These are phyloP conservation scores for Saccharomycopsis malanga DNA, from an alignment of 805 yeast species.

Conservation along the genomic window DNA sequence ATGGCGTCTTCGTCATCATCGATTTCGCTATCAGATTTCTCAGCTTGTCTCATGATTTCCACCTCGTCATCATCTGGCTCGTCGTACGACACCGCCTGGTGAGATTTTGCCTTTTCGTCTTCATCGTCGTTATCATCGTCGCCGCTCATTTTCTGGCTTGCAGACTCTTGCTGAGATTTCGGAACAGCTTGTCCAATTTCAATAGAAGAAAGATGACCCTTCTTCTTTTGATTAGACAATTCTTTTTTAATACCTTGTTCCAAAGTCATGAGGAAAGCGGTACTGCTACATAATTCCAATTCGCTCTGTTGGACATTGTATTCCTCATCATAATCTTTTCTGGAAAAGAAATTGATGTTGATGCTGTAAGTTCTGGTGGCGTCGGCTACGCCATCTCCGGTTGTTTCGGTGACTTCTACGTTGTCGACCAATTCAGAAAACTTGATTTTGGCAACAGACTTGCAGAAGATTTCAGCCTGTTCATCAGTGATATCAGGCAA, in stretches of 20 bases:
- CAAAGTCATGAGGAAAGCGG: conserved; percentile 58
- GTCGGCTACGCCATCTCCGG: conserved; percentile 48
- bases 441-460: conserved; percentile 75
- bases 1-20: conserved; percentile 32
- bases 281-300: conserved; percentile 61
- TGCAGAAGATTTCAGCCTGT: conserved; percentile 88
- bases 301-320: conserved; percentile 81
- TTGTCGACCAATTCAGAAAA: conserved; percentile 84
- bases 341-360: conserved; percentile 65
- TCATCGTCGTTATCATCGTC: conserved; percentile 60
- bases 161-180: conserved; percentile 39
- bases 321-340: conserved; percentile 73
- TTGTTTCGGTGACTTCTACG: conserved; percentile 81
- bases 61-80: conserved; percentile 94
- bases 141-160: conserved; percentile 33
- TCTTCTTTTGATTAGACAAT: conserved; percentile 69
- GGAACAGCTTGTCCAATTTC: conserved; percentile 64
- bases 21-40: conserved; percentile 52
- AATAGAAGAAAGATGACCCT: conserved; percentile 44
- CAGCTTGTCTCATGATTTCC: conserved; percentile 81
- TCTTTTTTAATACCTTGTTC: conserved; percentile 74
- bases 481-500: conserved; percentile 72
- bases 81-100: conserved; percentile 88
- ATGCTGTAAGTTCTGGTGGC: conserved; percentile 68
- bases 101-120: conserved; percentile 51